Conservation (phyloP, 768 basidiomycete species). For the Imleria badia region DNA sequence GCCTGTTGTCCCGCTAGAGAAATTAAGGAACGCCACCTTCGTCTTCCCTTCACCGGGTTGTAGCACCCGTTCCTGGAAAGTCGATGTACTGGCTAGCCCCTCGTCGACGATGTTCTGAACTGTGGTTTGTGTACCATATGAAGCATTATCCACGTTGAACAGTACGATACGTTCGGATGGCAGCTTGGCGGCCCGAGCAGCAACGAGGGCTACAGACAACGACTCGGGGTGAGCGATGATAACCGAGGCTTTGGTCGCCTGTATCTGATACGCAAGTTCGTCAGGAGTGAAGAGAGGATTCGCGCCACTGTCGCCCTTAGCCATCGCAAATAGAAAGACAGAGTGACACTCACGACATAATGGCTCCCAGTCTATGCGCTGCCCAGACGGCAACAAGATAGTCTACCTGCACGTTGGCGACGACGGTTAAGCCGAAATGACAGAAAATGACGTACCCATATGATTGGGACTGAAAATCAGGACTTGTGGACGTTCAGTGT, state of each 20-base stretch:
- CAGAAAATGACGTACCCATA: slow-evolving; percentile 42
- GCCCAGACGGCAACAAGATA: slow-evolving; percentile 58
- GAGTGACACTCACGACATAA: slow-evolving; percentile 49
- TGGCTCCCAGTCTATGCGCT: slow-evolving; percentile 52
- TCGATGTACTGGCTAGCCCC: slow-evolving; percentile 40
- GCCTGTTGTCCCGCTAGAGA: slow-evolving; percentile 78
- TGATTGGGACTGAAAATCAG: slow-evolving; percentile 68
- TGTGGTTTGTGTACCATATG: slow-evolving; percentile 26
- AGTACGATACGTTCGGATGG: slow-evolving; percentile 45
- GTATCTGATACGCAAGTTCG: slow-evolving; percentile 59
- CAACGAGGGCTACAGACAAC: slow-evolving; percentile 43
- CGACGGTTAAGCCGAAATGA: neutral
- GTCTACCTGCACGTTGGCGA: slow-evolving; percentile 34
- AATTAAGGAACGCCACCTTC: slow-evolving; percentile 69
- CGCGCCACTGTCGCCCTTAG: slow-evolving; percentile 45
- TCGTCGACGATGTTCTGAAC: slow-evolving; percentile 49
- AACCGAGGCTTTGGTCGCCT: slow-evolving; percentile 45
- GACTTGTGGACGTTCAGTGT: slow-evolving; percentile 39
- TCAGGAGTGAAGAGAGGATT: slow-evolving; percentile 60
- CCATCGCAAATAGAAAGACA: neutral
- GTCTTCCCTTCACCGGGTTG: slow-evolving; percentile 60
- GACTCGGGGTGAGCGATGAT: slow-evolving; percentile 49
- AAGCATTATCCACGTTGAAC: slow-evolving; percentile 30
- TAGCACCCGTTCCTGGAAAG: slow-evolving; percentile 52
- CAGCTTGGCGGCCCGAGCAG: slow-evolving; percentile 42